Evolutionary conservation across 2,329 filamentous ascomycete genomes (phyloP).

Genomic region (Sporothrix dimorphospora): DNA sequence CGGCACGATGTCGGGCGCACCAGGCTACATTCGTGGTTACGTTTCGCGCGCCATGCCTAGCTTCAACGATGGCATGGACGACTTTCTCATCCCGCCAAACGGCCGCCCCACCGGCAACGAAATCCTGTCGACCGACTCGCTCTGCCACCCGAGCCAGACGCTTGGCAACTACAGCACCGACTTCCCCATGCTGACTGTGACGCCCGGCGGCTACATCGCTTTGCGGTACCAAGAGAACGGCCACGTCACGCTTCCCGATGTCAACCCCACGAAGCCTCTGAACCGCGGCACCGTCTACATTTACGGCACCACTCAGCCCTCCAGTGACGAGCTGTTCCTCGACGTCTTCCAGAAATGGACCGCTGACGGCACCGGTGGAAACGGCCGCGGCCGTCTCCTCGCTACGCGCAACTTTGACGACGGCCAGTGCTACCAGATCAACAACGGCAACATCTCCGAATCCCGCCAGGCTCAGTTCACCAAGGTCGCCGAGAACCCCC

Average conservation of each 20-base stretch:
- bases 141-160: conserved; percentile 69
- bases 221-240: conserved; percentile 75
- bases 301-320: conserved; percentile 69
- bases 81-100: conserved; percentile 64
- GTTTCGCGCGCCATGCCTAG: conserved; percentile 58
- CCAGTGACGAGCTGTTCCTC: conserved; percentile 50
- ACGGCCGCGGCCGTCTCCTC: conserved; percentile 75
- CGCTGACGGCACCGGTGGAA: conserved; percentile 75
- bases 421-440: conserved; percentile 83
- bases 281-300: conserved; percentile 75
- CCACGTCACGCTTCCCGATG: conserved; percentile 66
- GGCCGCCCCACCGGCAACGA: conserved; percentile 52
- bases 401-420: conserved; percentile 85
- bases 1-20: conserved; percentile 70
- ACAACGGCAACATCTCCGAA: conserved; percentile 59
- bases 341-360: conserved; percentile 82
- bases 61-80: conserved; percentile 62
- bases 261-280: conserved; percentile 60
- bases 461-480: conserved; percentile 62
- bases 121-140: conserved; percentile 54
- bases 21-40: conserved; percentile 77
- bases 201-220: conserved; percentile 65
- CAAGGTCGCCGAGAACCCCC: conserved; percentile 52
- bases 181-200: conserved; percentile 65
- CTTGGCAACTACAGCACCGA: conserved; percentile 58